A percentile compares a stretch with the other conserved stretches of the same genome.
Conservation (phyloP, 768 basidiomycete species). For the Russula dissimulans region DNA sequence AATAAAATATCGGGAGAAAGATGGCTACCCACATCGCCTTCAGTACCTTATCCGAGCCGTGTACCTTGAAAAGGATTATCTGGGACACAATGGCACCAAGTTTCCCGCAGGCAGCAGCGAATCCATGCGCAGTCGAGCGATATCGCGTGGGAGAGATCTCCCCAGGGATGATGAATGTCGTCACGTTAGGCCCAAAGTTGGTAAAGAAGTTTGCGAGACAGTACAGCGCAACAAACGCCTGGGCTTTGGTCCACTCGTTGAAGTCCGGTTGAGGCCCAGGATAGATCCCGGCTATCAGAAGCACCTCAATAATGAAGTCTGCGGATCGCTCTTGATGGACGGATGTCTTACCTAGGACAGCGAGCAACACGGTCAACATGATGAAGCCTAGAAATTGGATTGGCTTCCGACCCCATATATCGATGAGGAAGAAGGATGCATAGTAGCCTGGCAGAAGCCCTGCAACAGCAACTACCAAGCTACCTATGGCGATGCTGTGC, state of each 20-base stretch:
- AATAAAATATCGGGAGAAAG: neutral
- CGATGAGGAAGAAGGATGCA: conserved; percentile 53
- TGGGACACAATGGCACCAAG: conserved; percentile 36
- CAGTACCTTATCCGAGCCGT: conserved; percentile 18
- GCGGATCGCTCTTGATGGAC: conserved; percentile 21
- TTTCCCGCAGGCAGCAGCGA: conserved; percentile 37
- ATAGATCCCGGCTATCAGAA: conserved; percentile 9
- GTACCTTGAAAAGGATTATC: conserved; percentile 28
- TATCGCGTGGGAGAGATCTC: conserved; percentile 39
- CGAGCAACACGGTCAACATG: conserved; percentile 53
- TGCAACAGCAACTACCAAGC: conserved; percentile 63
- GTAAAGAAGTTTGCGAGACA: conserved; percentile 35
- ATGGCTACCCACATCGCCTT: conserved; percentile 26
- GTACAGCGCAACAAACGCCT: conserved; percentile 32
- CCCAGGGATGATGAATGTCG: conserved; percentile 36
- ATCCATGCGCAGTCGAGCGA: conserved; percentile 35
- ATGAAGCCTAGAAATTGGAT: conserved; percentile 73
- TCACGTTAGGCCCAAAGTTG: conserved; percentile 37
- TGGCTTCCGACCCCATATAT: conserved; percentile 71
- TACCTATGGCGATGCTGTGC: conserved; percentile 59
- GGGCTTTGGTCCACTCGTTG: conserved; percentile 31
- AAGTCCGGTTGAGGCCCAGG: neutral
- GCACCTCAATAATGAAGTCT: conserved; percentile 22
- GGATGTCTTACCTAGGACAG: conserved; percentile 51
- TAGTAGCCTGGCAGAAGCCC: conserved; percentile 81